phyloP scores from a whole-genome alignment of 164 flowering plant species.

The Tetrastigma voinierianum region DNA sequence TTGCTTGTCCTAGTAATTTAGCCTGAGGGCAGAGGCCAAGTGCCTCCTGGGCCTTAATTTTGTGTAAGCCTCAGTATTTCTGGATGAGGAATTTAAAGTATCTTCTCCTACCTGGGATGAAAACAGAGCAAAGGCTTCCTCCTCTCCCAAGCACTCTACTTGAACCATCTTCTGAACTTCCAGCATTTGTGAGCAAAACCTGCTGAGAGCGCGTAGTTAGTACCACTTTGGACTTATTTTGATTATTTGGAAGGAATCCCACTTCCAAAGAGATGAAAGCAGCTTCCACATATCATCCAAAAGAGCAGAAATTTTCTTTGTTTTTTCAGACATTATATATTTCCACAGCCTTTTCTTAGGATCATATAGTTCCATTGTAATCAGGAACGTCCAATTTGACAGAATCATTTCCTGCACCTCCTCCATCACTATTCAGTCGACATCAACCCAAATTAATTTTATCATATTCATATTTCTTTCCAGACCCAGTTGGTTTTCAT shows the following conservation, averaged over 20 bases:
- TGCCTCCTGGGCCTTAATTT: neutral
- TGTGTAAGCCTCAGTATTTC: constrained; percentile 3
- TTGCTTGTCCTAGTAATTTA: constrained; percentile 7
- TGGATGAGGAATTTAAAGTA: constrained; percentile 8
- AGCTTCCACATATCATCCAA: constrained; percentile 11
- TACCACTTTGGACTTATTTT: constrained; percentile 7
- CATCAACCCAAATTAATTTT: neutral
- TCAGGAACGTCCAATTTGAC: neutral
- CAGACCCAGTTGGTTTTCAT: neutral
- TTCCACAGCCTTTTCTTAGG: neutral
- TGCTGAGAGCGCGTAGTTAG: constrained; percentile 5
- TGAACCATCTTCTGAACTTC: constrained; percentile 7
- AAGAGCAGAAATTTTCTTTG: constrained; percentile 7
- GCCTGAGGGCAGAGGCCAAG: constrained; percentile 18
- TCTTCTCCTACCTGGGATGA: constrained; percentile 12
- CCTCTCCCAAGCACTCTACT: constrained; percentile 4
- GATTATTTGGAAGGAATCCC: neutral
- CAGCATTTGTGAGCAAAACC: constrained; percentile 17
- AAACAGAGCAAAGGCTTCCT: constrained; percentile 17
- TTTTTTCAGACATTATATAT: neutral
- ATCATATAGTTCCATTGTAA: neutral
- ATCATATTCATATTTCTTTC: neutral
- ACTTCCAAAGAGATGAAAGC: neutral
- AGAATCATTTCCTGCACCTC: neutral
- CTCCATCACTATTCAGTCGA: neutral